Percentiles rank a stretch among this genome's conserved stretches.
Conservation (phyloP, 805 yeast species). For the Candida corydali region DNA sequence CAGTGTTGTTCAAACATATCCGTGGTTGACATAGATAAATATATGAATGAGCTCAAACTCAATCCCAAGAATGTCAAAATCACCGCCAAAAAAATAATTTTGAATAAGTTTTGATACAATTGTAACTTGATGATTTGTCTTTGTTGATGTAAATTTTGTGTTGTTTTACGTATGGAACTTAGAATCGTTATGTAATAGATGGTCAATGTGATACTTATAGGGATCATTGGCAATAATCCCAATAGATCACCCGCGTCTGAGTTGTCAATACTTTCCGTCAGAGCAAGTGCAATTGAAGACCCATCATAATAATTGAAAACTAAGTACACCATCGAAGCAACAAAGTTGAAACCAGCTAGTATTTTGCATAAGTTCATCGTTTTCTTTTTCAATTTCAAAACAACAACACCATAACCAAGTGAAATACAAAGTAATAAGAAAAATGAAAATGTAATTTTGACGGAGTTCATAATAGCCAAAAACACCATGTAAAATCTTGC, state of each 20-base stretch:
- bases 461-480: conserved; percentile 73
- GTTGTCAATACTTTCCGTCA: conserved; percentile 39
- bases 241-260: conserved; percentile 44
- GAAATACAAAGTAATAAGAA: conserved; percentile 81
- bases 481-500: conserved; percentile 68
- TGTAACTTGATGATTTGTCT: conserved; percentile 87
- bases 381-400: conserved; percentile 73
- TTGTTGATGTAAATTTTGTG: conserved; percentile 62
- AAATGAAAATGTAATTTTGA: conserved; percentile 81
- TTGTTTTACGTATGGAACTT: conserved; percentile 69
- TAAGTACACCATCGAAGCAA: conserved; percentile 31
- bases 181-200: conserved; percentile 73
- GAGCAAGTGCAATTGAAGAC: conserved; percentile 17
- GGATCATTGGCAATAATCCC: conserved; percentile 61
- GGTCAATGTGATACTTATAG: conserved; percentile 65
- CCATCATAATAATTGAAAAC: conserved; percentile 29
- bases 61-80: conserved; percentile 68
- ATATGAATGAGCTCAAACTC: conserved; percentile 62
- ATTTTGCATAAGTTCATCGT: conserved; percentile 58
- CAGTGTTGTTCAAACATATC: conserved; percentile 83
- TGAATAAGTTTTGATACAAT: conserved; percentile 78
- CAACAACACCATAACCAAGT: conserved; percentile 92
- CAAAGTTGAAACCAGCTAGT: conserved; percentile 37
- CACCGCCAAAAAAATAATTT: conserved; percentile 69
- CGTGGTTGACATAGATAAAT: conserved; percentile 68